Conservation (phyloP, 352 stramenopile genomes). For the Globisporangium lucens region DNA sequence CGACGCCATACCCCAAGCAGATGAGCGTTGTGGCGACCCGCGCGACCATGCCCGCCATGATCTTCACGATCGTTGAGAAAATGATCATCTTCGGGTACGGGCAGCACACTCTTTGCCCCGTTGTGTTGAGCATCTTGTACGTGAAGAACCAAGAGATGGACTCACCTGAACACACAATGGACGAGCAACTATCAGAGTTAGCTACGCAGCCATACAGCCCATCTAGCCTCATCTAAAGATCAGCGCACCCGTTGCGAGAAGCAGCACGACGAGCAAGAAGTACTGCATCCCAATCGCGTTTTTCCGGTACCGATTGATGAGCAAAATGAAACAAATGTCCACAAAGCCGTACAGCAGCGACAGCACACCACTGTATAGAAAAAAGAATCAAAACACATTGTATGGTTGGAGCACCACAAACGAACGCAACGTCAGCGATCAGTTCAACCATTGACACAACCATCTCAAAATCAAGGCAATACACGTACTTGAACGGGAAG, state of each 20-base stretch:
- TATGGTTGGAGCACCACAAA: background rate
- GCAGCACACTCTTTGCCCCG: constrained; percentile 68
- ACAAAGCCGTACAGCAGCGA: constrained; percentile 73
- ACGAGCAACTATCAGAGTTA: background rate
- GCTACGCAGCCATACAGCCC: background rate
- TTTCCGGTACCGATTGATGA: constrained; percentile 66
- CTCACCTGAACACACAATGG: constrained; percentile 34
- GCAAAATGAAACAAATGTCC: constrained; percentile 58
- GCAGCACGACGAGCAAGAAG: constrained; percentile 73
- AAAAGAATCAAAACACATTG: background rate
- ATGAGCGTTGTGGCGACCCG: constrained; percentile 75
- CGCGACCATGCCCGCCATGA: constrained; percentile 69
- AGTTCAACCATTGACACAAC: constrained; percentile 1
- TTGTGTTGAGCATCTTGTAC: constrained; percentile 72
- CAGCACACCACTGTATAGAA: constrained; percentile 47
- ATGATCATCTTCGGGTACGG: constrained; percentile 69
- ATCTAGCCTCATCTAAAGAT: too few species aligned
- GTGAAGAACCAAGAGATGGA: constrained; percentile 75
- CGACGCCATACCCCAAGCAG: constrained; percentile 79
- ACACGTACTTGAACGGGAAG: constrained; percentile 76
- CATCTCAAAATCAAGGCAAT: background rate
- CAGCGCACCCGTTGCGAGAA: constrained; percentile 61
- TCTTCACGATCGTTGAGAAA: constrained; percentile 70
- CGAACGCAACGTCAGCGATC: background rate
- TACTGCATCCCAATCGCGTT: constrained; percentile 83